These are phyloP conservation scores for Fusarium solani-melongenae DNA, from an alignment of 2,329 filamentous ascomycete genomes.

Conservation along the genomic window DNA sequence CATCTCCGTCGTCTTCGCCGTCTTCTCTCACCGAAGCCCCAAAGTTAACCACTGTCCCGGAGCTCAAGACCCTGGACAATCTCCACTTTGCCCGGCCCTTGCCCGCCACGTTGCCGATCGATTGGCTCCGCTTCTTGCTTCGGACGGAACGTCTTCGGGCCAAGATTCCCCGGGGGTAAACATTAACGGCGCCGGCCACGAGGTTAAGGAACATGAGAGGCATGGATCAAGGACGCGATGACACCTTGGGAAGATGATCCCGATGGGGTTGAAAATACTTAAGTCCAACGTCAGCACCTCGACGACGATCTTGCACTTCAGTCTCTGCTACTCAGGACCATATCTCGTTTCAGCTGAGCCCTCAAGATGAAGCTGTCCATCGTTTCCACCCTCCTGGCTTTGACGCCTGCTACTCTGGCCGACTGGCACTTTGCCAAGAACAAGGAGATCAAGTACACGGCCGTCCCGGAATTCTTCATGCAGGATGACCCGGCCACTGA, in stretches of 20 bases:
- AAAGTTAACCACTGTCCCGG: not conserved
- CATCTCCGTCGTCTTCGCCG: conserved; percentile 14
- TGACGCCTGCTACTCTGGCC: conserved; percentile 44
- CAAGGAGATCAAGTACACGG: conserved; percentile 67
- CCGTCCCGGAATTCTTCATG: conserved; percentile 71
- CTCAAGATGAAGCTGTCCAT: conserved; percentile 48
- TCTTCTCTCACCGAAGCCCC: conserved; percentile 29
- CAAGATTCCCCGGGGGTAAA: conserved; percentile 23
- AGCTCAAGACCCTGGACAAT: conserved; percentile 2
- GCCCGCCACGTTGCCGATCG: conserved; percentile 42
- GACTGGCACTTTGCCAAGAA: conserved; percentile 47
- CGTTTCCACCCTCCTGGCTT: conserved; percentile 44
- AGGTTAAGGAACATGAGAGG: not conserved
- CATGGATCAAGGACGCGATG: conserved; percentile 14
- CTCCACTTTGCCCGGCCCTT: conserved; percentile 28
- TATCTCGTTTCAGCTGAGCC: not conserved
- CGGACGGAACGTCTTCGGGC: conserved; percentile 15
- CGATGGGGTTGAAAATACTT: conserved; percentile 12
- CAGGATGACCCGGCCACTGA: conserved; percentile 70
- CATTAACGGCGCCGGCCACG: not conserved
- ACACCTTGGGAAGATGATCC: conserved; percentile 6
- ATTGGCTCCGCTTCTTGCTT: conserved; percentile 43
- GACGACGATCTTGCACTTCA: not conserved
- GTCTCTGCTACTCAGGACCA: not conserved
- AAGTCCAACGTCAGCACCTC: conserved; percentile 2